Base-by-base conservation (phyloP, 108 stramenopile genomes). In the Ochromonas danica region DNA sequence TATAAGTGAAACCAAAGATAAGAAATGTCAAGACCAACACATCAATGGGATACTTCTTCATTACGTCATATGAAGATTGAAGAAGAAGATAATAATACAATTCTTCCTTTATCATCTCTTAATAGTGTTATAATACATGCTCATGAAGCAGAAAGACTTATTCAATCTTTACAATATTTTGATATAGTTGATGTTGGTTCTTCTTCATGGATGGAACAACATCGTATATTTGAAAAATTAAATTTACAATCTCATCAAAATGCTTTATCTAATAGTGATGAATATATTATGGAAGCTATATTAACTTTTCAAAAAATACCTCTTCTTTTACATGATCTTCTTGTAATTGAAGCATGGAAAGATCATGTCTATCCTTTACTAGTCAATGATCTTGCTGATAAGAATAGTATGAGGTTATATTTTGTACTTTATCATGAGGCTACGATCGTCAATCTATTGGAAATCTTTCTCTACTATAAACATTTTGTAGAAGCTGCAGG, bases 211-310 rank as follows among this genome's bases (percentile, higher is more conserved):
- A 78, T 88, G 77, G 36, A 78, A 3, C 86, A 87, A 83, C 84
- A 89, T 35, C 61, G 77, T 25, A 36, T 22, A 17, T 28, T 89
- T 42, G 82, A 86, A 40, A 88, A 83, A 77, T 72, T 90, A 30
- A 90, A 90, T 77, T 35, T 85, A 35, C 88, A 89, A 80, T 88
- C 90, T 2, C 90, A 90, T 78, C 83, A 83, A n/a, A 86, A 83
- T 61, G 89, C 88, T 30, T 83, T 78, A 57, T 41, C 63, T 36
- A 61, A 85, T 30, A 38, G 83, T 25, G 90, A 88, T 62, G 87
- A 89, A 63, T 90, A 82, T 71, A 82, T 90, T 25, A 61, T 90
- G 0, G 90, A 90, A 62, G 81, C 88, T 10, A 38, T 90, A 31
- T 61, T 86, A 57, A 88, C 90, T 31, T 88, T 85, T 35, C 79